A percentile compares a stretch with the other conserved stretches of the same genome.
These are phyloP conservation scores for Lablab purpureus DNA, from an alignment of 306 rosid genomes.

Conservation along the genomic window DNA sequence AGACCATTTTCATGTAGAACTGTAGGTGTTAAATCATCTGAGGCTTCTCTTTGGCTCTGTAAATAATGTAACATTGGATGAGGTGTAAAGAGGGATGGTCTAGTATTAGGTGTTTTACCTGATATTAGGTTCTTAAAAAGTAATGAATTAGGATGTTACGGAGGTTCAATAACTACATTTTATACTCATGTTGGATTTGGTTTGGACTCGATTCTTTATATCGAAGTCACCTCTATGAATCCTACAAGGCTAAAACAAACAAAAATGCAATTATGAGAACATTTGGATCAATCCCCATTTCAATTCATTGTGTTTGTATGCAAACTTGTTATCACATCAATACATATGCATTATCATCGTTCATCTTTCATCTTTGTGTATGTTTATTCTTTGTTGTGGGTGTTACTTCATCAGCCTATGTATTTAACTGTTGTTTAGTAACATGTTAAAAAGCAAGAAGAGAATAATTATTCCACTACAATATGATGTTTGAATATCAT, in stretches of 20 bases:
- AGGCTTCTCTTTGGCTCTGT: slow-evolving; percentile 69
- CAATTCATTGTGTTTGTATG: slow-evolving; percentile 44
- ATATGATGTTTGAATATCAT: no score
- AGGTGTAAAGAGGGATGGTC: slow-evolving; percentile 77
- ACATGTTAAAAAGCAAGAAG: no score
- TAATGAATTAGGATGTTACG: slow-evolving; percentile 60
- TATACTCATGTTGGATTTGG: slow-evolving; percentile 49
- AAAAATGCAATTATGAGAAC: slow-evolving; percentile 38
- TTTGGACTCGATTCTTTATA: slow-evolving; percentile 40
- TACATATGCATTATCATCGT: slow-evolving; percentile 14
- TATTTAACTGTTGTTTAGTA: no score
- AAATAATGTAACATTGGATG: slow-evolving; percentile 74
- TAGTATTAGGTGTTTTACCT: slow-evolving; percentile 65
- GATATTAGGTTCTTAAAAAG: slow-evolving; percentile 57
- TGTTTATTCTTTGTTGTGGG: not conserved
- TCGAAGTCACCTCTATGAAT: slow-evolving; percentile 32
- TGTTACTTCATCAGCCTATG: not conserved
- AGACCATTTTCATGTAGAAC: slow-evolving; percentile 56
- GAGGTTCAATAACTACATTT: slow-evolving; percentile 52
- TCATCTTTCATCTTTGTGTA: not conserved
- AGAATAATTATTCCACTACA: no score
- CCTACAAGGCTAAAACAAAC: slow-evolving; percentile 32
- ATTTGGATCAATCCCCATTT: slow-evolving; percentile 38
- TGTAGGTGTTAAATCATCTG: slow-evolving; percentile 44
- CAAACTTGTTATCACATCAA: slow-evolving; percentile 41